Conservation (phyloP, 2,329 filamentous ascomycete genomes). For the Penicillium sclerotigenum region DNA sequence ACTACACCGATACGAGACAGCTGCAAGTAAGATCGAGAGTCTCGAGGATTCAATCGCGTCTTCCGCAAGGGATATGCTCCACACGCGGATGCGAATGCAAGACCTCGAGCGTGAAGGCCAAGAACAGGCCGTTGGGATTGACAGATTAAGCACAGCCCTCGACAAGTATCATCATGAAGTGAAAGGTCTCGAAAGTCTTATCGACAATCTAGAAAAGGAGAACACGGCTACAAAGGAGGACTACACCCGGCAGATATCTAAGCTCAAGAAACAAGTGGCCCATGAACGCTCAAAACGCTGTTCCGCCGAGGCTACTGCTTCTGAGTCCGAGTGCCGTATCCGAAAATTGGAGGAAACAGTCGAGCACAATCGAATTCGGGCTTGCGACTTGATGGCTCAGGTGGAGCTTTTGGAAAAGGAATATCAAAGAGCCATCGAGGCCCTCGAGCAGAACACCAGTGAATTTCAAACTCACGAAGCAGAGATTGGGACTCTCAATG, state of each 20-base stretch:
- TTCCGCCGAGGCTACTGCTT: slow-evolving; percentile 36
- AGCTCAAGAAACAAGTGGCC: slow-evolving; percentile 36
- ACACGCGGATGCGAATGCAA: slow-evolving; percentile 44
- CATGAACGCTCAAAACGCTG: slow-evolving; percentile 34
- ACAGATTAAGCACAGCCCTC: slow-evolving; percentile 42
- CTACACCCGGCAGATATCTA: slow-evolving; percentile 30
- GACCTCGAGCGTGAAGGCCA: slow-evolving; percentile 41
- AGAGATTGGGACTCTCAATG: slow-evolving; percentile 41
- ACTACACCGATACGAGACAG: slow-evolving; percentile 38
- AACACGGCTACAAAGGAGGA: slow-evolving; percentile 29
- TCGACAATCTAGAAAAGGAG: slow-evolving; percentile 42
- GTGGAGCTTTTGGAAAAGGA: slow-evolving; percentile 37
- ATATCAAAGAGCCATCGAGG: slow-evolving; percentile 22
- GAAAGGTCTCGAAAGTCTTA: slow-evolving; percentile 42
- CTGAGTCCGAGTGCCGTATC: slow-evolving; percentile 35
- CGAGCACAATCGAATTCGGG: slow-evolving; percentile 34
- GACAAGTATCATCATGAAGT: slow-evolving; percentile 46
- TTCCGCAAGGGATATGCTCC: slow-evolving; percentile 46
- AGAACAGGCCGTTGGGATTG: slow-evolving; percentile 43
- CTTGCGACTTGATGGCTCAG: slow-evolving; percentile 34
- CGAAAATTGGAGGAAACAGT: slow-evolving; percentile 37
- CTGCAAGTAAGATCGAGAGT: slow-evolving; percentile 35
- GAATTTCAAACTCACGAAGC: slow-evolving; percentile 31
- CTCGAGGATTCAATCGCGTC: slow-evolving; percentile 41
- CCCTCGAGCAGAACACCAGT: slow-evolving; percentile 22